Base-by-base conservation (phyloP, 2,329 filamentous ascomycete species). In the Talaromyces marneffei region DNA sequence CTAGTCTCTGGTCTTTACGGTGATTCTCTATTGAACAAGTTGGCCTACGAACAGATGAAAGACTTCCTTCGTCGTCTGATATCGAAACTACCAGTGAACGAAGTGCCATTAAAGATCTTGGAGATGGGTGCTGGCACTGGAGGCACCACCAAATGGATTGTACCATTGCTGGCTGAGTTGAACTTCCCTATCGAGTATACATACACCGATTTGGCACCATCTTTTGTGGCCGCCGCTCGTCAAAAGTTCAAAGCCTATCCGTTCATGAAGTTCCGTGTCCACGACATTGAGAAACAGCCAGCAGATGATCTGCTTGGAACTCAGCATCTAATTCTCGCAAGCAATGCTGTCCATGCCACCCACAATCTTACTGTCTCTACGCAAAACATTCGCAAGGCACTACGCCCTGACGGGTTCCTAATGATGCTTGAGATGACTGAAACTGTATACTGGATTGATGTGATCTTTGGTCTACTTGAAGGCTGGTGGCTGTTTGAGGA, bases 371-470 rank as follows among this genome's bases (percentile, higher is more conserved):
- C 65, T 4, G 61, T 64, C 10, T 67, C 66, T 3, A 25, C 72
- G 20, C 12, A 10, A 2, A 66, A 74, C 56, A 63, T 73, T 0
- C 66, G 65, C 4, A 63, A 63, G 10, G 62, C 75, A 14, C 66
- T 75, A 0, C 61, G 64, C 25, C 76, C 80, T 0, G 79, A 76
- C 2, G 82, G 81, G 0, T 75, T 77, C 37, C 67, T 84, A 0
- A 42, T 82, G 1, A 54, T 82, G 0, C 58, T 77, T 3, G 81
- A 84, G 61, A 46, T 73, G 31, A 76, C 72, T 0, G 39, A 61
- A 14, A 65, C 63, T 27, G 55, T 72, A 14, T 66, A 62, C 59
- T 72, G 68, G 68, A 57, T 69, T 14, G 74, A 77, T 62, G 33
- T 76, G 6, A 66, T 75, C 9, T 73, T 74, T 57, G 75, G 75